Evolutionary conservation across 2,329 filamentous ascomycete species (phyloP).

Genomic region (Monosporascus ibericus): DNA sequence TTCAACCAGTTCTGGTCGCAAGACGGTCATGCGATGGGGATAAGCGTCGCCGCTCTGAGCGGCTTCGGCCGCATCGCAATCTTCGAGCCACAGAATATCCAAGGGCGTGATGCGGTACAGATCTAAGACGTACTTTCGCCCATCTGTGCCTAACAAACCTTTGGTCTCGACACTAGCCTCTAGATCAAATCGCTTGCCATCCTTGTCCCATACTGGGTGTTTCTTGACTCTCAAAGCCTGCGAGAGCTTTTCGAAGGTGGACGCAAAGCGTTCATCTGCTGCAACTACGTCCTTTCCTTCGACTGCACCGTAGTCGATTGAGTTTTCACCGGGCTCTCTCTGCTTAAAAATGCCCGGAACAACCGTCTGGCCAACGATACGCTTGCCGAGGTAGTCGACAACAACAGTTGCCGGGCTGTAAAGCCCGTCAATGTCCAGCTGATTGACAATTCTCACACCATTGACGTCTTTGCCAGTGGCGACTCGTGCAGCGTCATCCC

Average conservation of each 20-base stretch:
- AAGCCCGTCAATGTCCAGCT: slow-evolving; percentile 88
- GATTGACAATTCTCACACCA: slow-evolving; percentile 91
- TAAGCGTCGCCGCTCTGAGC: slow-evolving; percentile 51
- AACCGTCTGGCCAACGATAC: slow-evolving; percentile 94
- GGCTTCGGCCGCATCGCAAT: slow-evolving; percentile 48
- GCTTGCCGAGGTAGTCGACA: slow-evolving; percentile 94
- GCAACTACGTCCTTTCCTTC: slow-evolving; percentile 95
- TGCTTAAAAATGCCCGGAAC: slow-evolving; percentile 99
- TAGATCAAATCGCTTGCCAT: slow-evolving; percentile 80
- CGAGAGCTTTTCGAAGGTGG: slow-evolving; percentile 84
- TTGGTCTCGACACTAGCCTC: slow-evolving; percentile 98
- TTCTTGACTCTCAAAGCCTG: slow-evolving; percentile 87
- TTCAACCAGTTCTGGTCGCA: slow-evolving; percentile 86
- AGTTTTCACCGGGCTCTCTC: slow-evolving; percentile 92
- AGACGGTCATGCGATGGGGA: slow-evolving; percentile 92
- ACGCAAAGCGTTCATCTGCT: slow-evolving; percentile 77
- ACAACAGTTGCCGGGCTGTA: slow-evolving; percentile 96
- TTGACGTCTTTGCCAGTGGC: slow-evolving; percentile 95
- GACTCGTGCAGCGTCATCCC: slow-evolving; percentile 90
- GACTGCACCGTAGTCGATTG: slow-evolving; percentile 97
- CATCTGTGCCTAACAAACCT: slow-evolving; percentile 92
- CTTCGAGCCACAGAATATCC: slow-evolving; percentile 86
- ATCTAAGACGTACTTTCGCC: slow-evolving; percentile 94
- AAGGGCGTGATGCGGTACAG: slow-evolving; percentile 90
- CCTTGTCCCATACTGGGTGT: slow-evolving; percentile 97